Conservation (phyloP, 169 alveolate genomes). For the Perkinsus chesapeaki region DNA sequence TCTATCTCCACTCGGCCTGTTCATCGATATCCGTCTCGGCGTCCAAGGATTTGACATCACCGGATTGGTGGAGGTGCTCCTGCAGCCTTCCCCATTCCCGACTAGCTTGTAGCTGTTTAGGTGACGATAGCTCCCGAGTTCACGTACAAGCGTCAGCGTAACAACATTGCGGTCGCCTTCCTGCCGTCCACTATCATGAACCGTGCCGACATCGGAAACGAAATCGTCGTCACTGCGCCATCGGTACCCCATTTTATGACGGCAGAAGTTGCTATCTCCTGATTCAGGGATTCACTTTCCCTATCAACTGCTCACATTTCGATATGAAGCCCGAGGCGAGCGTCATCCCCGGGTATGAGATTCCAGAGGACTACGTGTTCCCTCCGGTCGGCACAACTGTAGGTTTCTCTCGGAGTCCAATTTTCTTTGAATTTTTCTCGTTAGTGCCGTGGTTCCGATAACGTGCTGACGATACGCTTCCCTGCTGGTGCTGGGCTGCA, state of each 20-base stretch:
- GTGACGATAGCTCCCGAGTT: neutral
- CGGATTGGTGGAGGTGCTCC: neutral
- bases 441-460: neutral
- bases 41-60: slow-evolving; percentile 7
- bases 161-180: neutral
- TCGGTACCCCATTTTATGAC: neutral
- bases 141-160: neutral
- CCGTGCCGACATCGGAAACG: slow-evolving; percentile 8
- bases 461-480: neutral
- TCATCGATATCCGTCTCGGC: neutral
- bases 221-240: neutral
- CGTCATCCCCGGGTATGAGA: neutral
- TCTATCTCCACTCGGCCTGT: neutral
- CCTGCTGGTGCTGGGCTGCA: neutral
- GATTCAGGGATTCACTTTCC: neutral
- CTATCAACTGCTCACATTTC: neutral
- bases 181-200: slow-evolving; percentile 13
- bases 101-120: neutral
- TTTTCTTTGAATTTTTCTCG: neutral
- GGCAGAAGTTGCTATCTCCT: neutral
- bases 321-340: neutral
- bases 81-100: neutral
- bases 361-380: neutral
- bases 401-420: neutral
- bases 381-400: neutral